Conservation (phyloP, 305 asterid genomes). For the Solanum hybrid region DNA sequence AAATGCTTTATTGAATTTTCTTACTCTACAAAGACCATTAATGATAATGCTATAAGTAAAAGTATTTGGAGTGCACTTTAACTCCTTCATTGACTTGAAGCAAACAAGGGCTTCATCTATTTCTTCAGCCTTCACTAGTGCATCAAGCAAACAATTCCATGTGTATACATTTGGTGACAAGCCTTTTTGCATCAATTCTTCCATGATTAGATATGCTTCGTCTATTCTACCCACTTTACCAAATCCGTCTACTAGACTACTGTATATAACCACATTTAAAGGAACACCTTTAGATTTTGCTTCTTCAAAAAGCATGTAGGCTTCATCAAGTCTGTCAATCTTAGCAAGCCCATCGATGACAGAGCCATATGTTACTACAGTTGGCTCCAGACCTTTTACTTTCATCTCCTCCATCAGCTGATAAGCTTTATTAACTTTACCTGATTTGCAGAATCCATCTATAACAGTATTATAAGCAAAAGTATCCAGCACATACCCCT, state of each 20-base stretch:
- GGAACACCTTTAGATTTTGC: constrained; percentile 70
- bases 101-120: constrained; percentile 92
- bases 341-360: constrained; percentile 95
- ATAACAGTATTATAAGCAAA: constrained; percentile 83
- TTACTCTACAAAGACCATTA: constrained; percentile 73
- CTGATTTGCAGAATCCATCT: constrained; percentile 92
- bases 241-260: constrained; percentile 88
- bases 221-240: constrained; percentile 96
- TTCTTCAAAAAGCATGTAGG: constrained; percentile 97
- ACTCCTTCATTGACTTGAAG: constrained; percentile 83
- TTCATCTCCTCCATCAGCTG: constrained; percentile 95
- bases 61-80: constrained; percentile 61
- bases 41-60: constrained; percentile 67
- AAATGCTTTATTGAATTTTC: constrained; percentile 89
- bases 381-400: constrained; percentile 64
- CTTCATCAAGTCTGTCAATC: constrained; percentile 93
- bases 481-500: constrained; percentile 78
- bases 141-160: constrained; percentile 97
- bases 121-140: constrained; percentile 86
- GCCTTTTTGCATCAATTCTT: constrained; percentile 88
- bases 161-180: constrained; percentile 69
- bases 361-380: constrained; percentile 95
- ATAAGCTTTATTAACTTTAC: constrained; percentile 92
- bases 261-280: constrained; percentile 70
- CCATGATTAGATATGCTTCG: constrained; percentile 85